A percentile compares a stretch with the other conserved stretches of the same genome.
Conservation (phyloP, 805 yeast species). For the Teunomyces aglyptinius region DNA sequence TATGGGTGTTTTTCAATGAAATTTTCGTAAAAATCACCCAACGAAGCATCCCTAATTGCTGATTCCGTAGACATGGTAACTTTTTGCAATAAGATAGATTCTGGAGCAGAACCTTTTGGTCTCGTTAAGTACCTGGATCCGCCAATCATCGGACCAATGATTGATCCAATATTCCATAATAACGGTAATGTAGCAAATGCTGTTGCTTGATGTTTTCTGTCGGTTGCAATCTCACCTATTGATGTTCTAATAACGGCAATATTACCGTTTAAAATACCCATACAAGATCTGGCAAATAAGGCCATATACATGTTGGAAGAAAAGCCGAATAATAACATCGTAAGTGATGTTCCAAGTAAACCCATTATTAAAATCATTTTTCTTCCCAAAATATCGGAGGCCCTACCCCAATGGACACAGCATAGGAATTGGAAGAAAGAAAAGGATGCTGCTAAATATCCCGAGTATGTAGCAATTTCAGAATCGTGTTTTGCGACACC, state of each 20-base stretch:
- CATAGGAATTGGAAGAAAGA: slow-evolving; percentile 59
- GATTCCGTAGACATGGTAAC: background rate
- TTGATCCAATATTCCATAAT: slow-evolving; percentile 58
- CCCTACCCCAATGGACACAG: slow-evolving; percentile 59
- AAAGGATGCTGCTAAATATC: slow-evolving; percentile 59
- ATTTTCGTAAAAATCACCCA: slow-evolving; percentile 15
- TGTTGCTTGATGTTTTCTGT: slow-evolving; percentile 57
- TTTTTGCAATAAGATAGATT: background rate
- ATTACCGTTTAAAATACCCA: slow-evolving; percentile 63
- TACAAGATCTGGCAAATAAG: slow-evolving; percentile 47
- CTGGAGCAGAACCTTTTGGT: slow-evolving; percentile 24
- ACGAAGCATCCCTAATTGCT: background rate
- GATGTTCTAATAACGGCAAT: slow-evolving; percentile 62
- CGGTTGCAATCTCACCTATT: slow-evolving; percentile 58
- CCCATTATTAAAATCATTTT: slow-evolving; percentile 54
- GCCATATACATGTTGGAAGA: slow-evolving; percentile 52
- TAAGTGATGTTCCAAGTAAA: slow-evolving; percentile 48
- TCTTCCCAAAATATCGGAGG: slow-evolving; percentile 55
- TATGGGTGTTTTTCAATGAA: slow-evolving; percentile 45
- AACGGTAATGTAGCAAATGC: slow-evolving; percentile 64
- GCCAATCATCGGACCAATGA: slow-evolving; percentile 60
- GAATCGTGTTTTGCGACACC: slow-evolving; percentile 46
- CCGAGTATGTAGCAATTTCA: slow-evolving; percentile 59
- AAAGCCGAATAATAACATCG: slow-evolving; percentile 53
- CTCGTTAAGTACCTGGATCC: slow-evolving; percentile 50